Evolutionary conservation across 2,329 filamentous ascomycete genomes (phyloP).

Genomic region (Cladophialophora chaetospira): DNA sequence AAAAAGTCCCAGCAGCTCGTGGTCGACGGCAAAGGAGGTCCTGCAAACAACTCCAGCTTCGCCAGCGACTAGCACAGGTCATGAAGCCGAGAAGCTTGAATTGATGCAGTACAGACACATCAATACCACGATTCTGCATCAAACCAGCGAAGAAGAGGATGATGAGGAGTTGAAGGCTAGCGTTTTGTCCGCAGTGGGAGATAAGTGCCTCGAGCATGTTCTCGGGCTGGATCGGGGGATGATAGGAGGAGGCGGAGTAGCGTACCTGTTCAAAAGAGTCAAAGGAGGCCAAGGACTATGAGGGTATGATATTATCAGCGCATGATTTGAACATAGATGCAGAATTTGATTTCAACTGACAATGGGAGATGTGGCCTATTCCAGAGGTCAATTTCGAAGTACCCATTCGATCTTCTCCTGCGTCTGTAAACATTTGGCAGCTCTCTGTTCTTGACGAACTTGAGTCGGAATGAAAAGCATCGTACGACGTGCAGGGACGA

Average conservation of each 20-base stretch:
- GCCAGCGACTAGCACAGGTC: constrained; percentile 18
- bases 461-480: too few relatives aligned
- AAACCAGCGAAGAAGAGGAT: constrained; percentile 3
- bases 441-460: too few relatives aligned
- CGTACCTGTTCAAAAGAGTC: constrained; percentile 32
- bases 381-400: too few relatives aligned
- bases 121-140: constrained; percentile 39
- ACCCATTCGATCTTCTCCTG: too few relatives aligned
- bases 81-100: constrained; percentile 45
- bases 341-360: too few relatives aligned
- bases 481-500: too few relatives aligned
- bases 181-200: constrained; percentile 22
- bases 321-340: background rate
- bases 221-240: constrained; percentile 24
- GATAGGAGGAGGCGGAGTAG: constrained; percentile 26
- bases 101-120: constrained; percentile 49
- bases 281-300: constrained; percentile 19
- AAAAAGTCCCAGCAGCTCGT: background rate
- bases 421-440: too few relatives aligned
- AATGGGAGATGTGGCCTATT: too few relatives aligned
- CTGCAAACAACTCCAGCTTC: background rate
- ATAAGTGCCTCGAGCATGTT: constrained; percentile 30
- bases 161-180: background rate
- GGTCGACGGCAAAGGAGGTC: background rate
- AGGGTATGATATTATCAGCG: background rate